These are phyloP conservation scores for Westerdykella sp. DNA, from an alignment of 2,329 filamentous ascomycete species.

Conservation along the genomic window DNA sequence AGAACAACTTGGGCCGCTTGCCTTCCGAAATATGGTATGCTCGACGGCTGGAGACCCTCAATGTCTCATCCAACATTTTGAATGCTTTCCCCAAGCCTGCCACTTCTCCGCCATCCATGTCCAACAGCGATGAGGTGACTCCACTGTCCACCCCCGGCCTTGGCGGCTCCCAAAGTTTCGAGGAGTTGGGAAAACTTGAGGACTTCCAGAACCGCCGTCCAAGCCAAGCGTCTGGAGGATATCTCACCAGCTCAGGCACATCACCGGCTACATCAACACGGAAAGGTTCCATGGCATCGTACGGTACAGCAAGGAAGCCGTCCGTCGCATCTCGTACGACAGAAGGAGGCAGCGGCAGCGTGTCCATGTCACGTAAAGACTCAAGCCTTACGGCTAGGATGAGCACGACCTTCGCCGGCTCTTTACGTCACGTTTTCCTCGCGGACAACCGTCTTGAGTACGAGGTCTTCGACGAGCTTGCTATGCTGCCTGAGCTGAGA, in stretches of 20 bases:
- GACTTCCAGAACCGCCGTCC: slow-evolving; percentile 63
- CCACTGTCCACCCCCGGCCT: slow-evolving; percentile 40
- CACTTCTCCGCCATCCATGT: slow-evolving; percentile 54
- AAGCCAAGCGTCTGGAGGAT: slow-evolving; percentile 73
- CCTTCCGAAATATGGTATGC: slow-evolving; percentile 97
- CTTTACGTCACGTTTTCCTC: slow-evolving; percentile 75
- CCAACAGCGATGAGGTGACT: slow-evolving; percentile 38
- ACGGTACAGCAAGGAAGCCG: slow-evolving; percentile 65
- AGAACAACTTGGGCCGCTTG: slow-evolving; percentile 85
- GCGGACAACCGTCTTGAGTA: slow-evolving; percentile 93
- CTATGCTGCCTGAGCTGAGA: slow-evolving; percentile 72
- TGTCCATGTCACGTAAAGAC: slow-evolving; percentile 63
- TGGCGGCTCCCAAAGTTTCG: slow-evolving; percentile 59
- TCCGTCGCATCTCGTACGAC: slow-evolving; percentile 68
- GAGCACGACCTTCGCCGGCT: slow-evolving; percentile 80
- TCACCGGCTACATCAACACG: slow-evolving; percentile 60
- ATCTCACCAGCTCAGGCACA: slow-evolving; percentile 64
- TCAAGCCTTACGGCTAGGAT: slow-evolving; percentile 76
- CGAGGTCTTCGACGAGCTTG: slow-evolving; percentile 89
- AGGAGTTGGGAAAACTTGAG: slow-evolving; percentile 66
- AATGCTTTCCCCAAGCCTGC: slow-evolving; percentile 82
- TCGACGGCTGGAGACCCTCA: slow-evolving; percentile 80
- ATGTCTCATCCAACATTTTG: slow-evolving; percentile 90
- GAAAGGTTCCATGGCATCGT: slow-evolving; percentile 80
- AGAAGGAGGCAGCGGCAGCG: slow-evolving; percentile 52